Conservation (phyloP, 768 basidiomycete genomes). For the Mycena floridula region DNA sequence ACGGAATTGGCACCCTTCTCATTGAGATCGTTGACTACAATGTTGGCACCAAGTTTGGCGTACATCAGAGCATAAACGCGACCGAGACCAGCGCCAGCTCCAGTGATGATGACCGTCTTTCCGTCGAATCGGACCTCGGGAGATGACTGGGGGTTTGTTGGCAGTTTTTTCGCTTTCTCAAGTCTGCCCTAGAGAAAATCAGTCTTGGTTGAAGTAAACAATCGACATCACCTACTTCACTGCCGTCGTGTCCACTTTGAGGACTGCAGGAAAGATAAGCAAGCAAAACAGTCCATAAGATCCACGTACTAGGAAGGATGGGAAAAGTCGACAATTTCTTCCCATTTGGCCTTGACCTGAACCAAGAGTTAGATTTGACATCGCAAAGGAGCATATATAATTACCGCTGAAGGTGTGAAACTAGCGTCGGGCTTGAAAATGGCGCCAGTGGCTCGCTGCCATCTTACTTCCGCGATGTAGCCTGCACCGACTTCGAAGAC, state of each 20-base stretch:
- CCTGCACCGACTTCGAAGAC: slow-evolving; percentile 94
- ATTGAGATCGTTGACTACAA: slow-evolving; percentile 93
- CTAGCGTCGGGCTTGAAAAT: slow-evolving; percentile 85
- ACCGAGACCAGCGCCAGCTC: slow-evolving; percentile 92
- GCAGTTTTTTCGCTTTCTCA: slow-evolving; percentile 52
- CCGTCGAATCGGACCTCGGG: slow-evolving; percentile 77
- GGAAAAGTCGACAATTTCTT: slow-evolving; percentile 73
- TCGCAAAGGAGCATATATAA: background rate
- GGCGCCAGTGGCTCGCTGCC: slow-evolving; percentile 85
- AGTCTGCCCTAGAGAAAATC: slow-evolving; percentile 62
- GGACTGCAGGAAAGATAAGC: no score
- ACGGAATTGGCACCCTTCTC: slow-evolving; percentile 80
- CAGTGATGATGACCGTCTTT: slow-evolving; percentile 91
- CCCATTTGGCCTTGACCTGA: slow-evolving; percentile 81
- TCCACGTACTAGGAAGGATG: slow-evolving; percentile 59
- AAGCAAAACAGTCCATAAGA: no score
- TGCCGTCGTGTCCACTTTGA: no score
- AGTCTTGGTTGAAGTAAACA: no score
- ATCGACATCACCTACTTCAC: no score
- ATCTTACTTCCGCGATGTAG: slow-evolving; percentile 85
- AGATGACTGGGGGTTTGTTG: slow-evolving; percentile 63
- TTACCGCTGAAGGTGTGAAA: slow-evolving; percentile 92
- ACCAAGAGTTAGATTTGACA: background rate
- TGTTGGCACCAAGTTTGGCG: slow-evolving; percentile 88
- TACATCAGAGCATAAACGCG: slow-evolving; percentile 91